Percentiles rank a stretch among this genome's conserved stretches.
Evolutionary conservation across 1,139 yeast species (phyloP).

Genomic region (Geotrichum australiense): DNA sequence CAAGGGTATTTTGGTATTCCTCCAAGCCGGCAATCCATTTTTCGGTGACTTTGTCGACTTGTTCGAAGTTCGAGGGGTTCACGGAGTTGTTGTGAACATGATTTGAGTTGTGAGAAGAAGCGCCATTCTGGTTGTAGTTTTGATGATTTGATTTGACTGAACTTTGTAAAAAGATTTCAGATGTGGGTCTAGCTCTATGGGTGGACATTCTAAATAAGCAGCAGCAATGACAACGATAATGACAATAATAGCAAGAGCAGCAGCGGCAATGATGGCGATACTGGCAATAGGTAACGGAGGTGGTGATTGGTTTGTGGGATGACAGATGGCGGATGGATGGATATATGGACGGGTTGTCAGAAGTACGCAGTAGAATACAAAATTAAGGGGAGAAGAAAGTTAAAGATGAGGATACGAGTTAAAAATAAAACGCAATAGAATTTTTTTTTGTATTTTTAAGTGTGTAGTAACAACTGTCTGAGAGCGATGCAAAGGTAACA

Average conservation of each 20-base stretch:
- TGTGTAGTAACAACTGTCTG: no score
- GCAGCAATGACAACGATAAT: neutral
- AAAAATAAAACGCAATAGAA: no score
- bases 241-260: neutral
- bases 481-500: no score
- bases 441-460: no score
- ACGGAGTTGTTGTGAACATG: no score
- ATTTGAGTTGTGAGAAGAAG: neutral
- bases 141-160: slow-evolving; percentile 5
- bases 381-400: no score
- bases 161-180: slow-evolving; percentile 22
- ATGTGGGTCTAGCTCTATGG: slow-evolving; percentile 26
- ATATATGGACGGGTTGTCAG: no score
- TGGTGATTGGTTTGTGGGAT: no score
- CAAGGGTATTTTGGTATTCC: slow-evolving; percentile 32
- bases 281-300: neutral
- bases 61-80: slow-evolving; percentile 17
- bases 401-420: no score
- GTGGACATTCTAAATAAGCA: slow-evolving; percentile 9
- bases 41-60: slow-evolving; percentile 28
- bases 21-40: slow-evolving; percentile 34
- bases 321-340: no score
- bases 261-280: neutral
- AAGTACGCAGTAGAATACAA: no score
- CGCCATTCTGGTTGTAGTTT: neutral